Conservation (phyloP, 2,329 filamentous ascomycete species). For the Clarireedia paspali region DNA sequence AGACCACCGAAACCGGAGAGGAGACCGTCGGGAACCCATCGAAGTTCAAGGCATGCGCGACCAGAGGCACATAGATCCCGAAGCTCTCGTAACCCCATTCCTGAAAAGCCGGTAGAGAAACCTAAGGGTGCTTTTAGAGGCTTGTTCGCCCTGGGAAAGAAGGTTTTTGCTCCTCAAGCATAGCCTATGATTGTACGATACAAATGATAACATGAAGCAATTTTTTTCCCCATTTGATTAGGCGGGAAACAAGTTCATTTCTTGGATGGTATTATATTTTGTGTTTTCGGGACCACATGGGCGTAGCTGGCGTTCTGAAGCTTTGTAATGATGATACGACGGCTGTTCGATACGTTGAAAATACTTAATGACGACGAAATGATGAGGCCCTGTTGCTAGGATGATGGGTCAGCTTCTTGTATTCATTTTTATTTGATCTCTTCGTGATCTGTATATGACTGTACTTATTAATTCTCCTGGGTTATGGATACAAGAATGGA, state of each 20-base stretch:
- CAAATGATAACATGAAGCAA: not conserved
- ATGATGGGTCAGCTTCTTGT: not conserved
- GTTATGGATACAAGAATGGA: constrained; percentile 1
- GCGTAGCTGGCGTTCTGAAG: not conserved
- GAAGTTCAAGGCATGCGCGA: constrained; percentile 2
- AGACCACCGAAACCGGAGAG: not conserved
- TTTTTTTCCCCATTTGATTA: not conserved
- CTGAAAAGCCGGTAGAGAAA: constrained; percentile 4
- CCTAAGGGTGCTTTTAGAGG: constrained; percentile 7
- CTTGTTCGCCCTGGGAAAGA: constrained; percentile 7
- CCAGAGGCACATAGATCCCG: not conserved
- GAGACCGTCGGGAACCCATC: not conserved
- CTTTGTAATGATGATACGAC: not conserved
- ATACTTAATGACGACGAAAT: too few species aligned
- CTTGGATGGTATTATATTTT: constrained; percentile 4
- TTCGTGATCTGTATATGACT: not conserved
- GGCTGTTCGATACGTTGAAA: too few species aligned
- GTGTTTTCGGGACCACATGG: not conserved
- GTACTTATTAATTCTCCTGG: constrained; percentile 2
- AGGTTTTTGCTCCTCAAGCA: constrained; percentile 8
- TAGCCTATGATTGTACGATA: not conserved
- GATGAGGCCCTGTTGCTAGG: too few species aligned
- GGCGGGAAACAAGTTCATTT: not conserved
- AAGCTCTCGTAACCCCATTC: not conserved
- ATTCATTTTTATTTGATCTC: not conserved